These are phyloP conservation scores for Corniculantispora saksenae DNA, from an alignment of 2,329 filamentous ascomycete genomes.

Conservation along the genomic window DNA sequence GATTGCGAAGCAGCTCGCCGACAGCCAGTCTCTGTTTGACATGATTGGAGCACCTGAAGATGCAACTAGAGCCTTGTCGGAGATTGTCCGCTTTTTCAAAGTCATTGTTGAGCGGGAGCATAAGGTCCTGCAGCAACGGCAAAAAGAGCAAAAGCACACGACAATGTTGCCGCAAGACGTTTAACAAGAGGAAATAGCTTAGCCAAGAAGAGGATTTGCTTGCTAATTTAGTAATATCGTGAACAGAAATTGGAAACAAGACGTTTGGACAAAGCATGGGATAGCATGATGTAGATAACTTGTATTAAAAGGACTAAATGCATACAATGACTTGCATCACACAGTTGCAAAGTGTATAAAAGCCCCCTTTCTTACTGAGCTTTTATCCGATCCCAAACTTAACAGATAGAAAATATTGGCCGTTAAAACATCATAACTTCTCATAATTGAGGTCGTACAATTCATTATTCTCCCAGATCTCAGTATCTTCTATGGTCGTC, in stretches of 20 bases:
- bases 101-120: constrained; percentile 50
- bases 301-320: neutral
- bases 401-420: neutral
- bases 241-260: neutral
- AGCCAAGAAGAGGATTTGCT: neutral
- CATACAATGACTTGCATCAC: neutral
- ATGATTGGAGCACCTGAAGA: constrained; percentile 47
- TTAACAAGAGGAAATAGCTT: neutral
- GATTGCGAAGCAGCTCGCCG: constrained; percentile 58
- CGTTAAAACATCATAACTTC: neutral
- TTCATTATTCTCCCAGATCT: constrained; percentile 18
- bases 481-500: constrained; percentile 9
- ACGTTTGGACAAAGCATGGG: neutral
- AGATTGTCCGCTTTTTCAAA: constrained; percentile 57
- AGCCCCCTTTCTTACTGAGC: neutral
- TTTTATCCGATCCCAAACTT: neutral
- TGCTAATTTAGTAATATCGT: neutral
- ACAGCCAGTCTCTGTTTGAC: constrained; percentile 52
- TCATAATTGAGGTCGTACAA: constrained; percentile 20
- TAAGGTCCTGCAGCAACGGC: constrained; percentile 28
- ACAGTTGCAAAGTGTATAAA: neutral
- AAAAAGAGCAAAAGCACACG: constrained; percentile 21
- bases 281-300: neutral
- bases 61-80: constrained; percentile 48
- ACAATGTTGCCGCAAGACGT: neutral